These are phyloP conservation scores for Blastobotrys proliferans DNA, from an alignment of 1,139 yeast genomes.

Conservation along the genomic window DNA sequence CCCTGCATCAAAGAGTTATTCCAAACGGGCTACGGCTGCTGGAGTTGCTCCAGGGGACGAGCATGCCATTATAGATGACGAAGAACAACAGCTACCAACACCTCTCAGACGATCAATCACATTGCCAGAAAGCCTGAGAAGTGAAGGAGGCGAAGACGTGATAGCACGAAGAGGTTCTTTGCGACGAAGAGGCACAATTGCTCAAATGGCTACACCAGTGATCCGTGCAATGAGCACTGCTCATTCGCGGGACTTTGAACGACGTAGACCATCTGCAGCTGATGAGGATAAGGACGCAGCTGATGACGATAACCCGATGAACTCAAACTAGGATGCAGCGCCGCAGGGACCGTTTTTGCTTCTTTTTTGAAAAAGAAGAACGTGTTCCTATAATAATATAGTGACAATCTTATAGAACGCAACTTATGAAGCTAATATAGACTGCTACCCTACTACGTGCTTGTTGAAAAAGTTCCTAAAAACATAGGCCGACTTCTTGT, in stretches of 20 bases:
- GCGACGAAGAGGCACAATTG: slow-evolving; percentile 14
- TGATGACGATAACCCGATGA: slow-evolving; percentile 12
- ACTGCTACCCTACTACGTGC: slow-evolving; percentile 9
- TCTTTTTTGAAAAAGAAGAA: not conserved
- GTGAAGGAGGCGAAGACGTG: not conserved
- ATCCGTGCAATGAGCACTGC: slow-evolving; percentile 9
- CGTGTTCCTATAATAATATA: slow-evolving; percentile 3
- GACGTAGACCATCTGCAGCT: slow-evolving; percentile 9
- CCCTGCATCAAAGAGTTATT: slow-evolving; percentile 14
- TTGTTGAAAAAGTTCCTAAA: slow-evolving; percentile 23
- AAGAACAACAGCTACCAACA: not conserved
- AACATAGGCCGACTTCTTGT: slow-evolving; percentile 38
- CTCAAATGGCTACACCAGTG: slow-evolving; percentile 16
- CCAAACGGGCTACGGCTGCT: not conserved
- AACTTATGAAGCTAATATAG: not conserved
- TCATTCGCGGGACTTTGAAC: slow-evolving; percentile 15
- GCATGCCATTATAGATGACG: not conserved
- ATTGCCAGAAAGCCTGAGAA: slow-evolving; percentile 4
- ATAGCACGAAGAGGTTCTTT: not conserved
- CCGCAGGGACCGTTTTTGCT: not conserved
- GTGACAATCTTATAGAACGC: not conserved
- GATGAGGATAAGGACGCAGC: slow-evolving; percentile 13
- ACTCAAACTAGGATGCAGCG: slow-evolving; percentile 1
- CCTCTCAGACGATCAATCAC: slow-evolving; percentile 3
- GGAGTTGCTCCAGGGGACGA: not conserved